Base-by-base conservation (phyloP, 306 rosid genomes). In the Quercus alba region DNA sequence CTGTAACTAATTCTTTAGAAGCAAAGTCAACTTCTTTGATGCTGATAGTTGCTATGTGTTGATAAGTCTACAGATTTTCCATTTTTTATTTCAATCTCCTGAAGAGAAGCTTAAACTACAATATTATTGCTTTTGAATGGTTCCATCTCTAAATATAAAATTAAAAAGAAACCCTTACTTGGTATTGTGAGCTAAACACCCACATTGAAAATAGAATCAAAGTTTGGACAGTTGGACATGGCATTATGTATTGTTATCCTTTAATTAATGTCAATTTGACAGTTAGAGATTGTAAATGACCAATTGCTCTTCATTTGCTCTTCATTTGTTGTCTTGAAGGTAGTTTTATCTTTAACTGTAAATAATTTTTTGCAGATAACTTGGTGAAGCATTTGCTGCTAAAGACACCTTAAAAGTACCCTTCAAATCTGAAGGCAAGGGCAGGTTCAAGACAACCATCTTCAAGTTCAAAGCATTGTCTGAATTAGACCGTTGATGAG, bases 1-100 rank as follows among this genome's bases (percentile, higher is more conserved):
- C 17, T 9, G 35, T 67, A 18, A 35, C 52, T 35, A 67, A 67
- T 44, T 80, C 6, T 68, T 72, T 70, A 26, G 67, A 11, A 56
- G 5, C 49, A 14, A 41, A 31, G 78, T 73, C 66, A 26, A 30
- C 52, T 61, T 18, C 55, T 52, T 17, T 21, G 70, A n/a, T n/a
- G 52, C 72, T 33, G 20, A 70, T 81, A 21, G 38, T 56, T 78
- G 55, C 19, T 83, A 57, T 80, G 44, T 58, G 76, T 17, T 68
- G 41, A 66, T 23, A 52, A 83, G 83, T 75, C 83, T 44, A 64
- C 64, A 67, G 69, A 70, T 70, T 20, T 38, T 63, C n/a, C 13
- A 17, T 33, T 44, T 35, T 19, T 35, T 33, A 33, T 67, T 18
- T 35, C 11, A 35, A 19, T 35, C 31, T 67, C 72, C 72, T 35